Percentiles rank a stretch among this genome's conserved stretches.
phyloP scores from a whole-genome alignment of 2,329 filamentous ascomycete species.

The Byssoonygena ceratinophila region DNA sequence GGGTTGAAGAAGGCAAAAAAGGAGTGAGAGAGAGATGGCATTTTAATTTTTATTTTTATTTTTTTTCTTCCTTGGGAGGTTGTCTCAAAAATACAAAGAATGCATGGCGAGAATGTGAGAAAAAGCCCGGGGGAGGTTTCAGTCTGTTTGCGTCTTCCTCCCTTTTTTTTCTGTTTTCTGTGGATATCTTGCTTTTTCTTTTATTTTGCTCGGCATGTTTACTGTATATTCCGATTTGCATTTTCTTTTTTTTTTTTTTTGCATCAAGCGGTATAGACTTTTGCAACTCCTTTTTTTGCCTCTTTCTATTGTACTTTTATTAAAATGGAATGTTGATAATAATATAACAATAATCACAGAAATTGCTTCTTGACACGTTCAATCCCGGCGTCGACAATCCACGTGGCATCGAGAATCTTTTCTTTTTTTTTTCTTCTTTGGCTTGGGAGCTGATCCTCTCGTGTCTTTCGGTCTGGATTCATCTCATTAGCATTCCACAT shows the following conservation, averaged over 20 bases:
- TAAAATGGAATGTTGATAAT: not conserved
- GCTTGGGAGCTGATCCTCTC: not conserved
- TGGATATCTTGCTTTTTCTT: not conserved
- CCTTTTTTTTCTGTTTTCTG: not conserved
- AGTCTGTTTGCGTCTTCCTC: not conserved
- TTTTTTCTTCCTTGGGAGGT: not conserved
- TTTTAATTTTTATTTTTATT: not conserved
- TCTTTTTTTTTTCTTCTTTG: not conserved
- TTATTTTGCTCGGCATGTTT: not conserved
- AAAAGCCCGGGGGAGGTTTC: not conserved
- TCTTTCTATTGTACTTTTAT: not conserved
- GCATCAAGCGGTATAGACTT: not conserved
- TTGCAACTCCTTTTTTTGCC: not conserved
- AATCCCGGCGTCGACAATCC: not conserved
- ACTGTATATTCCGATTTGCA: not conserved
- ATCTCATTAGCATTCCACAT: not conserved
- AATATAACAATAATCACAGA: not conserved
- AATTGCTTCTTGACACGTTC: not conserved
- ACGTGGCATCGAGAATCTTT: not conserved
- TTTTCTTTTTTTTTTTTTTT: not conserved
- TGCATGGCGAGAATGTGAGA: not conserved
- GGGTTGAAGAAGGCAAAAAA: conserved; percentile 16
- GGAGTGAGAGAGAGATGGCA: conserved; percentile 3
- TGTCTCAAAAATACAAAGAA: not conserved
- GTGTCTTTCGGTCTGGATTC: not conserved